Evolutionary conservation across 2,329 filamentous ascomycete species (phyloP).

Genomic region (Phoma sp.): DNA sequence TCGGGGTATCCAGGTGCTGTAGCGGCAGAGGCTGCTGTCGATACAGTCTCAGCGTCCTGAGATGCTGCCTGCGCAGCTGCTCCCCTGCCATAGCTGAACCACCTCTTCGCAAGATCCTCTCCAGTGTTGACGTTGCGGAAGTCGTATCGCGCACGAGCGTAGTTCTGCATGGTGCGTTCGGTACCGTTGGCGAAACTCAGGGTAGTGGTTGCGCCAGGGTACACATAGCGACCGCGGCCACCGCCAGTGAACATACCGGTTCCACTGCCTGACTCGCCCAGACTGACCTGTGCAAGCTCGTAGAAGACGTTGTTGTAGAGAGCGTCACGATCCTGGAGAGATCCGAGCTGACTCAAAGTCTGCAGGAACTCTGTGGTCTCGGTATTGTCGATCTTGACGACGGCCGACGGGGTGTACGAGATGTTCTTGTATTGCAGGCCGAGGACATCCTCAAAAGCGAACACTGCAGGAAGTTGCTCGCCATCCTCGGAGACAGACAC

Average conservation of each 20-base stretch:
- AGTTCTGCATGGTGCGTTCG: slow-evolving; percentile 50
- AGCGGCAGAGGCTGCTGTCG: slow-evolving; percentile 18
- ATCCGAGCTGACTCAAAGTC: slow-evolving; percentile 54
- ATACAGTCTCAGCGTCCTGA: slow-evolving; percentile 5
- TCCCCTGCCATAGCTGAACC: slow-evolving; percentile 41
- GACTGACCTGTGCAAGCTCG: slow-evolving; percentile 51
- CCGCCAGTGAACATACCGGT: slow-evolving; percentile 54
- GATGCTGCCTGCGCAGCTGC: slow-evolving; percentile 2
- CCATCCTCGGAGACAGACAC: slow-evolving; percentile 69
- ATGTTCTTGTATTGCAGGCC: slow-evolving; percentile 52
- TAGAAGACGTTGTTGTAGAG: slow-evolving; percentile 62
- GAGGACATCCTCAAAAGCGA: slow-evolving; percentile 58
- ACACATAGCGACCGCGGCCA: slow-evolving; percentile 52
- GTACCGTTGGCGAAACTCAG: slow-evolving; percentile 56
- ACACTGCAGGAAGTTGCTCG: slow-evolving; percentile 63
- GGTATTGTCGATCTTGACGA: slow-evolving; percentile 63
- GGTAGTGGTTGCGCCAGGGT: slow-evolving; percentile 53
- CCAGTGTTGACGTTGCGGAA: slow-evolving; percentile 52
- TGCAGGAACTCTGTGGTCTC: slow-evolving; percentile 58
- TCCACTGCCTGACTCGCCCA: slow-evolving; percentile 49
- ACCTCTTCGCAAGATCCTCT: slow-evolving; percentile 48
- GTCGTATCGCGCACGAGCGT: slow-evolving; percentile 47
- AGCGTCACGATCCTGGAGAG: slow-evolving; percentile 64
- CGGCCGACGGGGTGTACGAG: slow-evolving; percentile 56
- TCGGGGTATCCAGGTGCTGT: slow-evolving; percentile 52